Evolutionary conservation across 306 rosid genomes (phyloP), one percentile per base, ranked within the genome.

Genomic region (Crotalaria pallida): DNA sequence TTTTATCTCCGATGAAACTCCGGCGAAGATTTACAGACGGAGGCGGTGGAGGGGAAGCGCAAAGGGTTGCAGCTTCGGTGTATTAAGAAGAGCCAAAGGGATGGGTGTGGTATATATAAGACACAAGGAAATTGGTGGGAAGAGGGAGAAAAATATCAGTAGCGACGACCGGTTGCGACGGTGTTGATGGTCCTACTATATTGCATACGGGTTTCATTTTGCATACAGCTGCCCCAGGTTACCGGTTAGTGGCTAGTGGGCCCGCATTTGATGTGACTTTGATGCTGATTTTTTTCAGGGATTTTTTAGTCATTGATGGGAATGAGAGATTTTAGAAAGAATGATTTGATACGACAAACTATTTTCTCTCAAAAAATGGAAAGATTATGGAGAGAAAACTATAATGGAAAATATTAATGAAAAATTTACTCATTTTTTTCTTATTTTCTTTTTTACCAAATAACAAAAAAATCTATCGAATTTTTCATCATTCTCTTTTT

Each of bases 21-120:
- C 78, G 82, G 58, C 3, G 21, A 40, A 36, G 0, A 5, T 2
- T 10, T 4, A 65, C 69, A 58, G 64, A 56, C 34, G 17, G 3
- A 6, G 19, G 40, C 43, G 56, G 45, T 76, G 76, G 58, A 51
- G 66, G 31, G 7, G 74, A 78, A 78, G 82, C 47, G 58, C 82
- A 56, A 71, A 18, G 26, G 8, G 27, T 10, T 58, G 75, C 74
- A 10, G 65, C 79, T 72, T 65, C 78, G 4, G 65, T 19, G 13
- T 66, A 27, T 10, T 65, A 8, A 49, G 52, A 50, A 7, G 31
- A 13, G 6, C 15, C 2, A 48, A 10, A 0, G 65, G 9, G 0
- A 26, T n/a, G 10, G 57, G 43, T 17, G 58, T 1, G 73, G 12
- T 72, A 56, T 78, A 64, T 78, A 78, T 48, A 72, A 65, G 48